Evolutionary conservation across 2,329 filamentous ascomycete genomes (phyloP).

Genomic region (Taxawa tesnikishii): DNA sequence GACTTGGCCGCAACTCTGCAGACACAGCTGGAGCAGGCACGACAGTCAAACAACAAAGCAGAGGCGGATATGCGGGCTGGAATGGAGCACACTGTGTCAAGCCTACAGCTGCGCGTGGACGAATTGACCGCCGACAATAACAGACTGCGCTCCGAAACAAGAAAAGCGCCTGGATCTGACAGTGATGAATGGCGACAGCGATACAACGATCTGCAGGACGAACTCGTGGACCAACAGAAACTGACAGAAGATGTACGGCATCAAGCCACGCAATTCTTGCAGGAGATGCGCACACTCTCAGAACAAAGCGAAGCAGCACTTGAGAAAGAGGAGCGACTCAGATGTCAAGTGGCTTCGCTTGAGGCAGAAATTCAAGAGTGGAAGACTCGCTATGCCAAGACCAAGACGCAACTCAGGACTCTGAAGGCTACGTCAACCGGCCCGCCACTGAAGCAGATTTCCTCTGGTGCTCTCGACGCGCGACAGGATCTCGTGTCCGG

Average conservation of each 20-base stretch:
- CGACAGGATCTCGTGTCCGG: constrained; percentile 38
- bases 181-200: constrained; percentile 22
- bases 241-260: constrained; percentile 77
- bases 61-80: constrained; percentile 9
- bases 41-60: constrained; percentile 24
- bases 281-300: constrained; percentile 81
- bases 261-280: constrained; percentile 71
- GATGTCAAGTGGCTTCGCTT: constrained; percentile 60
- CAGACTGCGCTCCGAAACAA: constrained; percentile 23
- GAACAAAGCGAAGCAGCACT: constrained; percentile 66
- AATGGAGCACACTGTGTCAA: constrained; percentile 7
- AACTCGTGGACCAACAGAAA: constrained; percentile 67
- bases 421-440: constrained; percentile 72
- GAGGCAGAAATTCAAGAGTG: constrained; percentile 79
- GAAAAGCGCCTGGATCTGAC: constrained; percentile 10
- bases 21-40: constrained; percentile 43
- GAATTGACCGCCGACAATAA: constrained; percentile 13
- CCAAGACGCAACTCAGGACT: constrained; percentile 75
- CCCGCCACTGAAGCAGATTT: constrained; percentile 40
- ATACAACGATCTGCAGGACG: constrained; percentile 26
- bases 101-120: constrained; percentile 8
- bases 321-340: constrained; percentile 70
- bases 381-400: constrained; percentile 77
- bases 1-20: constrained; percentile 5
- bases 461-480: constrained; percentile 27